These are phyloP conservation scores for Glonium stellatum DNA, from an alignment of 495 filamentous ascomycete species.

Conservation along the genomic window DNA sequence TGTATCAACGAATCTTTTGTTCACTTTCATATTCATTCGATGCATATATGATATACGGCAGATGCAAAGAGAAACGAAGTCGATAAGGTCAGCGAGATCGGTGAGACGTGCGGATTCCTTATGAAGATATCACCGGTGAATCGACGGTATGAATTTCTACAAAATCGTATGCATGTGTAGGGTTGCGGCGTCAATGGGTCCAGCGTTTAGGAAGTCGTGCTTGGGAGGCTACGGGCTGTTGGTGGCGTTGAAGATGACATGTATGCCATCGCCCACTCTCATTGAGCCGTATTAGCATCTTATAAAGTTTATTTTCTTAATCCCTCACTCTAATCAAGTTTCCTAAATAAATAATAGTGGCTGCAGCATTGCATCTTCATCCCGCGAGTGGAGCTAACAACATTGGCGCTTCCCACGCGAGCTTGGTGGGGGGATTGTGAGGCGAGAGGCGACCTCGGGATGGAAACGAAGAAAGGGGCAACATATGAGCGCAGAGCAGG, in stretches of 20 bases:
- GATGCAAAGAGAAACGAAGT: background rate
- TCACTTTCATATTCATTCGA: background rate
- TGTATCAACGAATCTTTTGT: background rate
- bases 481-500: background rate
- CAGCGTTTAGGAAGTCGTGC: background rate
- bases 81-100: background rate
- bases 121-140: background rate
- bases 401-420: background rate
- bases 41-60: background rate
- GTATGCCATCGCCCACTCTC: background rate
- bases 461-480: background rate
- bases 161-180: background rate
- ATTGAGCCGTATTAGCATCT: background rate
- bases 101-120: background rate
- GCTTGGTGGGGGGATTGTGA: background rate
- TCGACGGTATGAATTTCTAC: background rate
- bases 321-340: background rate
- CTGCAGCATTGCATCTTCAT: background rate
- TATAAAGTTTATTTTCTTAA: background rate
- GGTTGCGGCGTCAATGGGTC: background rate
- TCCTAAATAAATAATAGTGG: background rate
- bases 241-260: background rate
- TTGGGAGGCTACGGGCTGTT: background rate
- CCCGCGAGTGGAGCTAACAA: background rate
- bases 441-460: background rate